Conservation (phyloP, 768 basidiomycete species). For the Xerocomellus amylosporus region DNA sequence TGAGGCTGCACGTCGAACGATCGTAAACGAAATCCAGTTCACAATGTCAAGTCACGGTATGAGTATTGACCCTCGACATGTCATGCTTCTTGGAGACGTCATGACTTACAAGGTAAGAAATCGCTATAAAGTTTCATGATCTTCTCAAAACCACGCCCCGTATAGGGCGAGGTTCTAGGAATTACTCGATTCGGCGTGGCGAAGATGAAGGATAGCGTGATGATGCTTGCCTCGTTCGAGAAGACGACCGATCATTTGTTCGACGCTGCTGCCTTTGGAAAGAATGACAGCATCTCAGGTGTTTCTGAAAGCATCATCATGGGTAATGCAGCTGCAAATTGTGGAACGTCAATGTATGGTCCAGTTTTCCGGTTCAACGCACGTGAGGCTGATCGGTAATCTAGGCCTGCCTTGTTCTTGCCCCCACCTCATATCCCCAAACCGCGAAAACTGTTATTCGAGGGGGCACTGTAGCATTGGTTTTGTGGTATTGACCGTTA, state of each 20-base stretch:
- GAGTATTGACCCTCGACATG: conserved; percentile 97
- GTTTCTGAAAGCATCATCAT: conserved; percentile 99
- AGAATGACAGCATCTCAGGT: conserved; percentile 91
- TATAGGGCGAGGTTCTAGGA: conserved; percentile 91
- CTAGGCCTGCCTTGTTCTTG: conserved; percentile 36
- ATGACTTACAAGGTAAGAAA: conserved; percentile 89
- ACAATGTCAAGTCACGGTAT: conserved; percentile 98
- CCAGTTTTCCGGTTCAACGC: background rate
- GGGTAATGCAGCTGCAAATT: conserved; percentile 93
- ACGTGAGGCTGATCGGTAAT: conserved; percentile 3
- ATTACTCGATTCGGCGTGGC: conserved; percentile 99
- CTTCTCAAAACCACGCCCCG: background rate
- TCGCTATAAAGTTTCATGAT: background rate
- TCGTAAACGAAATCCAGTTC: conserved; percentile 95
- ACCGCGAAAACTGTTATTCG: conserved; percentile 36
- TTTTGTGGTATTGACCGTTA: background rate
- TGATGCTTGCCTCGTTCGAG: conserved; percentile 99
- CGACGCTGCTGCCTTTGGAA: conserved; percentile 94
- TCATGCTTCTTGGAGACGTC: conserved; percentile 97
- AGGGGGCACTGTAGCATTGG: conserved; percentile 27
- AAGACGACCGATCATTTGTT: conserved; percentile 99
- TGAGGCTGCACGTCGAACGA: conserved; percentile 90
- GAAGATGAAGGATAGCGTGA: conserved; percentile 98
- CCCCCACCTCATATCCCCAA: conserved; percentile 33
- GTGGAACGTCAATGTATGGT: conserved; percentile 89